A percentile compares a stretch with the other conserved stretches of the same genome.
Conservation (phyloP, 1,139 yeast genomes). For the Kurtzmaniella quercitrusa region DNA sequence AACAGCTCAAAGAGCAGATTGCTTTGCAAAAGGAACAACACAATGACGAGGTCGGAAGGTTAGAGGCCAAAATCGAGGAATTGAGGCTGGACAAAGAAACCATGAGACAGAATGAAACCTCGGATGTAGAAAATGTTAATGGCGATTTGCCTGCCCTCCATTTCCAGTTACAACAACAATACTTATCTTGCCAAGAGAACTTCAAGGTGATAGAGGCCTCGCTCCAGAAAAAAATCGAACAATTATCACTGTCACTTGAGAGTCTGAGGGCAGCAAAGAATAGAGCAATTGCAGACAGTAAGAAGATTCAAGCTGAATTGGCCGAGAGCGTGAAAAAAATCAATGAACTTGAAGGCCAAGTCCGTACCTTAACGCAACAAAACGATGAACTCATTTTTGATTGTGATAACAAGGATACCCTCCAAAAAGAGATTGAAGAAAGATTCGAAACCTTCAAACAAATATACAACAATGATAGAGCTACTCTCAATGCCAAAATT, state of each 20-base stretch:
- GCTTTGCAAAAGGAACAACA: conserved; percentile 32
- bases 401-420: conserved; percentile 22
- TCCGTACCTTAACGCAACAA: conserved; percentile 11
- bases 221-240: conserved; percentile 43
- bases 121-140: conserved; percentile 16
- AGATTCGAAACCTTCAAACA: conserved; percentile 26
- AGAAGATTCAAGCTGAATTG: conserved; percentile 17
- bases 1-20: conserved; percentile 24
- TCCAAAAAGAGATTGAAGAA: conserved; percentile 23
- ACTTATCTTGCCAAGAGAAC: conserved; percentile 59
- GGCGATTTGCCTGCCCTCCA: conserved; percentile 40
- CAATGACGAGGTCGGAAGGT: conserved; percentile 41
- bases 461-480: conserved; percentile 29
- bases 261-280: conserved; percentile 27
- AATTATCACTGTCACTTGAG: conserved; percentile 38
- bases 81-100: conserved; percentile 23
- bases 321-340: conserved; percentile 21
- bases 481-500: conserved; percentile 24
- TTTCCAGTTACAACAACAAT: conserved; percentile 61
- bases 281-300: conserved; percentile 26
- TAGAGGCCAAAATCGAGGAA: conserved; percentile 47
- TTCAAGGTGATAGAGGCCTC: conserved; percentile 63
- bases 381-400: conserved; percentile 18
- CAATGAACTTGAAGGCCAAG: conserved; percentile 15
- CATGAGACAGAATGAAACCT: conserved; percentile 1